These are phyloP conservation scores for Logfia minima DNA, from an alignment of 129 eudicot genomes.

Conservation along the genomic window DNA sequence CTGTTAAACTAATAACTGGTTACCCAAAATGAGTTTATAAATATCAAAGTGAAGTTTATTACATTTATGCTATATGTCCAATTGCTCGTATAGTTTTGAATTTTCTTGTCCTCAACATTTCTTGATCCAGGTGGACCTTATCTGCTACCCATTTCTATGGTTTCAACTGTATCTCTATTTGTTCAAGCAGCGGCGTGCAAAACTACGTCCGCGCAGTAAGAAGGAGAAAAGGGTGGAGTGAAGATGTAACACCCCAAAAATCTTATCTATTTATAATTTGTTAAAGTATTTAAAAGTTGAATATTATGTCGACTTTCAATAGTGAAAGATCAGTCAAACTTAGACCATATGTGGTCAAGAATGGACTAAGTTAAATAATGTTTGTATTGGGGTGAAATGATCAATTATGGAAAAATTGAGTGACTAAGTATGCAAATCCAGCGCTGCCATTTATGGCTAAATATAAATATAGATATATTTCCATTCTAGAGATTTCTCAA, in stretches of 20 bases:
- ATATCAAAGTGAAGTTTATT: not conserved
- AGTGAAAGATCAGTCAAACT: no score
- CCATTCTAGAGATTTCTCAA: no score
- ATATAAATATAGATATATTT: no score
- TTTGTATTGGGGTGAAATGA: no score
- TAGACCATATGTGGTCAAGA: no score
- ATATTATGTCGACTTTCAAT: no score
- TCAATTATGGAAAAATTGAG: no score
- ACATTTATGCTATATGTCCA: not conserved
- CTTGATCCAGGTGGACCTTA: conserved; percentile 54
- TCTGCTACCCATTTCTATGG: conserved; percentile 79
- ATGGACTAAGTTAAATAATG: no score
- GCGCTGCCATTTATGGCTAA: no score
- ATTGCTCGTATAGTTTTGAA: not conserved
- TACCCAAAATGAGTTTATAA: conserved; percentile 4
- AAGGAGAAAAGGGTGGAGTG: conserved; percentile 57
- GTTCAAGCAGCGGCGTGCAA: conserved; percentile 81
- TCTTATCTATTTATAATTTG: no score
- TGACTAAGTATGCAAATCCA: no score
- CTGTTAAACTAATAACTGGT: not conserved
- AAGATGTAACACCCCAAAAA: conserved; percentile 13
- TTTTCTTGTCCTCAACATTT: not conserved
- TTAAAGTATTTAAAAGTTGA: no score
- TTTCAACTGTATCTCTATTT: conserved; percentile 78
- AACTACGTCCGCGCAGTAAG: conserved; percentile 49